Base-by-base conservation (phyloP, 805 yeast genomes). In the Debaryomyces castellii region DNA sequence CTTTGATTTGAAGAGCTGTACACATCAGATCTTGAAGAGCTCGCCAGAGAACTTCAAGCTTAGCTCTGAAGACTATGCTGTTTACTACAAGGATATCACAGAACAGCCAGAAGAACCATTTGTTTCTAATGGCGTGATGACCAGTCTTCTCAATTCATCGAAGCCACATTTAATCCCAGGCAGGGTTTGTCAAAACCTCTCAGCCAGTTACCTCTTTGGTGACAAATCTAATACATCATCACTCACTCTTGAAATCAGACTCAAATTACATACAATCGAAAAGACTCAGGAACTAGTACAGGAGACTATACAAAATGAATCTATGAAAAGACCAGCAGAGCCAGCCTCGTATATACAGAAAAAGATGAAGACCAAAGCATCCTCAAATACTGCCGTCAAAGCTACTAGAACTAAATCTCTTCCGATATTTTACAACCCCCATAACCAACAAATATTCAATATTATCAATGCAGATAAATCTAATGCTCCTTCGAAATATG, bases 131-230 rank as follows among this genome's bases (percentile, higher is more conserved):
- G 77, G 77, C 3, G 66, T 62, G 6, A 55, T 72, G 41, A 64
- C 74, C 2, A 51, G 58, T 6, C 54, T 71, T 23, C 49, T 69
- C 16, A 37, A 55, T 22, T 50, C 63, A 27, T 43, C 64, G 4
- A 58, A 63, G 32, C 53, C 53, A 18, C 57, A 57, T 41, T 50
- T 68, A 24, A 67, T 74, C 4, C 71, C 83, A 4, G 79, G 85
- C 10, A 73, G 85, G 45, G 81, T 82, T 28, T 81, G 85, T 52
- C 80, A 79, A 45, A 82, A 77, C 55, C 69, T 82, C 43, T 71
- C 81, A 23, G 75, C 78, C 40, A 60, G 79, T 54, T 67, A 59
- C 39, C 50, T 64, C 16, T 64, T 64, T 55, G 69, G 69, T 56
- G 73, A 65, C 62, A 69, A 57, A 51, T 60, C 64, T 47, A 55